Evolutionary conservation across 2,329 filamentous ascomycete species (phyloP), one percentile per base, ranked within the genome.

Genomic region (Orbilia javanica): DNA sequence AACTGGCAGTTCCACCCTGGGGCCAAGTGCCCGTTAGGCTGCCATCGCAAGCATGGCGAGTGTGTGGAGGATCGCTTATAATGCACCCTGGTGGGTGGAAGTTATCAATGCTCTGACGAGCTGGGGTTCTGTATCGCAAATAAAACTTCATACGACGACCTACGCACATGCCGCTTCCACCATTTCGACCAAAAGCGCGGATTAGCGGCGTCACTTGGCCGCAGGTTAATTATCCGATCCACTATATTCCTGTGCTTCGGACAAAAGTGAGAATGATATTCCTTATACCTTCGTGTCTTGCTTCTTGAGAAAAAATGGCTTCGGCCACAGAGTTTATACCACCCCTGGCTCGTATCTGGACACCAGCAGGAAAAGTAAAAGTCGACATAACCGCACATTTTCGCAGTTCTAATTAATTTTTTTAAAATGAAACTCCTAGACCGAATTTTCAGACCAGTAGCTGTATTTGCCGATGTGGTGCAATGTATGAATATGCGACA

Each of bases 1-100:
- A 52, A 66, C 29, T 77, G 73, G 73, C 73, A 77, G 52, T 77
- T 77, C 27, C 39, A 42, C 6, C 52, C 31, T 1, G 42, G 67
- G 25, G 52, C 48, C 13, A n/a, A 62, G 3, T 77, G 73, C n/a
- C 73, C 73, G 3, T 6, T n/a, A 15, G 73, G 73, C 11, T 77
- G 73, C n/a, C 66, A 67, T 48, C 73, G 73, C 7, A 53, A 62
- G 29, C 66, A 68, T n/a, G 27, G 48, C 10, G 13, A n/a, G 1
- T 77, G 73, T 31, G 42, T 71, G 11, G 66, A 77, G 31, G 34
- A 66, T 22, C 18, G 34, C 22, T 1, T 8, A 29, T 48, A 48
- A n/a, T n/a, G n/a, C n/a, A n/a, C n/a, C n/a, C n/a, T n/a, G n/a
- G n/a, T n/a, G n/a, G n/a, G n/a, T n/a, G n/a, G n/a, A n/a, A n/a